These are phyloP conservation scores for Stylosanthes scabra DNA, from an alignment of 331 rosid genomes.

Conservation along the genomic window DNA sequence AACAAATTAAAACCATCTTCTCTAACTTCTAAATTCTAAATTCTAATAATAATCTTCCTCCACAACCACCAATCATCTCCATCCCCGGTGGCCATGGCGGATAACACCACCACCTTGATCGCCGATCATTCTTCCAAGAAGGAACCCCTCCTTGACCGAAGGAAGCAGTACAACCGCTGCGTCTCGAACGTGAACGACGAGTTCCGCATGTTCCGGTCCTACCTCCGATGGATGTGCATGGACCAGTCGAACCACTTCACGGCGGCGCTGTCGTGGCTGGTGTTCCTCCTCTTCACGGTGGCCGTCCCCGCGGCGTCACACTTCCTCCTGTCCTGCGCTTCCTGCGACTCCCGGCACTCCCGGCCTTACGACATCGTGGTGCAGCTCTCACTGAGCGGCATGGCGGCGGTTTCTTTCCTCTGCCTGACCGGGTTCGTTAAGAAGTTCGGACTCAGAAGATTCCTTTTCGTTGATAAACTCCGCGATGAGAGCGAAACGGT, in stretches of 20 bases:
- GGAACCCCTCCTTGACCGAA: constrained; percentile 34
- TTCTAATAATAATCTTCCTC: not conserved
- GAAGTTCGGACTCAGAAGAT: constrained; percentile 69
- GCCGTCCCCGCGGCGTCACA: constrained; percentile 71
- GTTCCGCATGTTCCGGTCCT: constrained; percentile 70
- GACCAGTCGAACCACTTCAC: constrained; percentile 74
- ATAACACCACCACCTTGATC: not conserved
- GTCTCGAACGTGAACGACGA: constrained; percentile 70
- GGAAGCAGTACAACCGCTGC: constrained; percentile 45
- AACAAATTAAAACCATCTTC: not conserved
- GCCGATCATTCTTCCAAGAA: not conserved
- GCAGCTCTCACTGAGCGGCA: constrained; percentile 71
- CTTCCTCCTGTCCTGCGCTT: constrained; percentile 64
- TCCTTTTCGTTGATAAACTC: constrained; percentile 84
- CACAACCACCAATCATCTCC: not conserved
- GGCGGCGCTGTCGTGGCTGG: constrained; percentile 69
- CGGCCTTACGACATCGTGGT: constrained; percentile 73
- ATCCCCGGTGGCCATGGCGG: not conserved
- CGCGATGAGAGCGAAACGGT: constrained; percentile 85
- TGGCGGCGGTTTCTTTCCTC: constrained; percentile 71
- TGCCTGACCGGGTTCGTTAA: constrained; percentile 65
- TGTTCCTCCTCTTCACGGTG: constrained; percentile 68
- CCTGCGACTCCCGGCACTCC: constrained; percentile 68
- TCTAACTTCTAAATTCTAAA: not conserved
- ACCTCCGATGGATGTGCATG: constrained; percentile 90